Percentiles rank a stretch among this genome's conserved stretches.
Evolutionary conservation across 192 early-diverging fungal species (phyloP).

Genomic region (Linnemannia zychae): DNA sequence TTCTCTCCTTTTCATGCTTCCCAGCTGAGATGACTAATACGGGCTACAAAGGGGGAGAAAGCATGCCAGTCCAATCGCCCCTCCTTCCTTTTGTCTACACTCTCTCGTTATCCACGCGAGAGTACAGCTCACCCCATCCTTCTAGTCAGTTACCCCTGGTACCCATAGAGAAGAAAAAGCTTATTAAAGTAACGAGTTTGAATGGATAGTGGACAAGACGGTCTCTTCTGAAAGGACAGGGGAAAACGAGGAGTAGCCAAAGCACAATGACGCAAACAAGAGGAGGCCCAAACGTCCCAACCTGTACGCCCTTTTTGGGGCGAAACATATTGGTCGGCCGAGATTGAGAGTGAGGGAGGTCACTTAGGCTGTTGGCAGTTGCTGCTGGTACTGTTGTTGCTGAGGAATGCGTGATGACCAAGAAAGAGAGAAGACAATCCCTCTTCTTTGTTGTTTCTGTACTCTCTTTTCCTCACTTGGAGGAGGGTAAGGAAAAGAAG

Average conservation of each 20-base stretch:
- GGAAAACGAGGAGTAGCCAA: background rate
- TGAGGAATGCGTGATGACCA: background rate
- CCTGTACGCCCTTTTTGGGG: background rate
- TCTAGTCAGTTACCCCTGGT: background rate
- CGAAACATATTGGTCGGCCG: conserved; percentile 2
- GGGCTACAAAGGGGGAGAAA: background rate
- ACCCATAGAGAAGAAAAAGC: background rate
- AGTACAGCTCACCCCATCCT: background rate
- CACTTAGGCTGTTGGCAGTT: background rate
- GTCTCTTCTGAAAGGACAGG: background rate
- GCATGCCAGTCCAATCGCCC: background rate
- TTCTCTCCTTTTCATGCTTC: background rate
- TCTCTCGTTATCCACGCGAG: background rate
- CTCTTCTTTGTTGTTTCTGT: background rate
- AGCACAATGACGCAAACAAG: conserved; percentile 12
- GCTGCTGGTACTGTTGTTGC: background rate
- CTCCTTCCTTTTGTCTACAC: background rate
- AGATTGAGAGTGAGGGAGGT: background rate
- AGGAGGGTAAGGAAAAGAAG: background rate
- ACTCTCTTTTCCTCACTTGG: background rate
- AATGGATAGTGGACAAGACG: background rate
- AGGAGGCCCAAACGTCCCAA: conserved; percentile 7
- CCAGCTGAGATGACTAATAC: conserved; percentile 1
- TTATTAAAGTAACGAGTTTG: background rate
- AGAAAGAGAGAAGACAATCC: background rate